These are phyloP conservation scores for Gloeopeniophorella convolvens DNA, from an alignment of 768 basidiomycete genomes.

Conservation along the genomic window DNA sequence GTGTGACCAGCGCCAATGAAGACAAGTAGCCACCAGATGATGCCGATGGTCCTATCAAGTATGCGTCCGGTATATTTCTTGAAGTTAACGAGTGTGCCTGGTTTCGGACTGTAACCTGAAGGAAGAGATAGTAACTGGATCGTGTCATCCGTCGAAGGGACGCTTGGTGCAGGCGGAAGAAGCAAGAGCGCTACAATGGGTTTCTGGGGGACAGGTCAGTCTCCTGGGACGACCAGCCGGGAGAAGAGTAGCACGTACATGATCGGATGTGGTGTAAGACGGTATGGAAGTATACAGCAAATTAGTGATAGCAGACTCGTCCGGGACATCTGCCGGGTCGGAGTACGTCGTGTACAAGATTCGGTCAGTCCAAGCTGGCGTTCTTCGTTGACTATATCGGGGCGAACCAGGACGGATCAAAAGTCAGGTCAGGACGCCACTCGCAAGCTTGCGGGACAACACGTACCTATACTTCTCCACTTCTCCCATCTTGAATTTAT, in stretches of 20 bases:
- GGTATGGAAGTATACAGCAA: slow-evolving; percentile 75
- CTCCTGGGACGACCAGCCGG: background rate
- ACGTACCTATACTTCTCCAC: slow-evolving; percentile 76
- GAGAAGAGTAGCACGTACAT: slow-evolving; percentile 43
- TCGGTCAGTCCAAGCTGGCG: slow-evolving; percentile 91
- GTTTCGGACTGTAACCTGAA: slow-evolving; percentile 39
- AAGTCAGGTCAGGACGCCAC: slow-evolving; percentile 8
- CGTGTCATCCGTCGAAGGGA: slow-evolving; percentile 22
- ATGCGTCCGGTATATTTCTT: slow-evolving; percentile 61
- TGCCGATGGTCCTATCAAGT: slow-evolving; percentile 71
- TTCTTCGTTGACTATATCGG: slow-evolving; percentile 50
- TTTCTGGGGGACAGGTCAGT: slow-evolving; percentile 47
- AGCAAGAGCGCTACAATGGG: slow-evolving; percentile 74
- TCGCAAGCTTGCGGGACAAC: background rate
- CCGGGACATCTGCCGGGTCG: slow-evolving; percentile 49
- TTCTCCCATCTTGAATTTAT: slow-evolving; percentile 79
- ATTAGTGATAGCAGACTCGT: slow-evolving; percentile 51
- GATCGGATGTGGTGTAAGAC: slow-evolving; percentile 85
- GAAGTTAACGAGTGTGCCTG: slow-evolving; percentile 45
- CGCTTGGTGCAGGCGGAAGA: slow-evolving; percentile 39
- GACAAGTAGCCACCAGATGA: slow-evolving; percentile 71
- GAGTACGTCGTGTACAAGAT: slow-evolving; percentile 76
- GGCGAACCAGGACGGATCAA: background rate
- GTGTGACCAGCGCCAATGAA: slow-evolving; percentile 73
- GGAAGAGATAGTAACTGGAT: slow-evolving; percentile 47